Evolutionary conservation across 192 early-diverging fungal genomes (phyloP).

Genomic region (Irineochytrium annulatum): DNA sequence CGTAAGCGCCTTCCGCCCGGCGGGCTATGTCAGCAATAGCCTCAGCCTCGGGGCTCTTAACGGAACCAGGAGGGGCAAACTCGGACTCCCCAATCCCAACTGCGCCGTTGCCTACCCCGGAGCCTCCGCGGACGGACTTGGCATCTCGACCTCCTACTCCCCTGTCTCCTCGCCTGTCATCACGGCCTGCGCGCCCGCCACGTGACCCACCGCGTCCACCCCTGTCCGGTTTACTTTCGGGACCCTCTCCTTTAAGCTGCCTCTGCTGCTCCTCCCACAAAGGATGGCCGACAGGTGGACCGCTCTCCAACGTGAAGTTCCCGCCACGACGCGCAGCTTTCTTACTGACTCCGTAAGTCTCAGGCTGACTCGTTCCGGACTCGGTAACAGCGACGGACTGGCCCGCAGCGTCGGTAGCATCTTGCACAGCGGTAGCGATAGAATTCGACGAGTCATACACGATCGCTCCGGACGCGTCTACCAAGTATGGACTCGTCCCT

Average conservation of each 20-base stretch:
- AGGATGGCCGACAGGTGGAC: slow-evolving; percentile 27
- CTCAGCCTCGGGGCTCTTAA: slow-evolving; percentile 9
- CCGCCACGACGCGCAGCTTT: too few relatives aligned
- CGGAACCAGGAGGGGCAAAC: slow-evolving; percentile 17
- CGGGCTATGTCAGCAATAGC: background rate
- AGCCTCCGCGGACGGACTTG: background rate
- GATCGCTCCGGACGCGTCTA: too few relatives aligned
- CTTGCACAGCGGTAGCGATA: too few relatives aligned
- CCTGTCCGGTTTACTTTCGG: background rate
- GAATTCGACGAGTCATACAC: too few relatives aligned
- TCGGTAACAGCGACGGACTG: too few relatives aligned
- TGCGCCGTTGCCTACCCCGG: background rate
- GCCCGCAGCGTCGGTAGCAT: too few relatives aligned
- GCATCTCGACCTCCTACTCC: background rate
- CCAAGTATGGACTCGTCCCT: too few relatives aligned
- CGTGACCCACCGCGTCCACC: background rate
- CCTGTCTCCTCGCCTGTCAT: background rate
- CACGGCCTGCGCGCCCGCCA: background rate
- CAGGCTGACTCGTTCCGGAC: too few relatives aligned
- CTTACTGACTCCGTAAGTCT: too few relatives aligned
- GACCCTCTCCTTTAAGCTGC: background rate
- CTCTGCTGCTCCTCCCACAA: slow-evolving; percentile 29
- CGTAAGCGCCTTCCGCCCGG: slow-evolving; percentile 9
- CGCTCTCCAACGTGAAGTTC: slow-evolving; percentile 1
- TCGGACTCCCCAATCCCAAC: background rate